These are phyloP conservation scores for Piromyces sp. DNA, from an alignment of 192 early-diverging fungal genomes.

Conservation along the genomic window DNA sequence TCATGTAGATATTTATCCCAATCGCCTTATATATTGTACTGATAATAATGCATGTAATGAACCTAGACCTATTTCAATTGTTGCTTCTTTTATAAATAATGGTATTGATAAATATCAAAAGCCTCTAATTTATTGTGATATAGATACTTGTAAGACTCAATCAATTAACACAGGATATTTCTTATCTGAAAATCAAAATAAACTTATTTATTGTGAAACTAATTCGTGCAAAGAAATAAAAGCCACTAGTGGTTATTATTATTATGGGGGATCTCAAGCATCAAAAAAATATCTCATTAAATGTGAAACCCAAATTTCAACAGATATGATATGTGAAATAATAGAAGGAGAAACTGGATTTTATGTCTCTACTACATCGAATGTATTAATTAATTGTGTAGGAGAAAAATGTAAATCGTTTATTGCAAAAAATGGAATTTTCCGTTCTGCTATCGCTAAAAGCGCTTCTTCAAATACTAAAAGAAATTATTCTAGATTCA, in stretches of 20 bases:
- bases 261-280: not conserved
- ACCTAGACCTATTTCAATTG: not conserved
- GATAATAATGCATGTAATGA: not conserved
- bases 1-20: not conserved
- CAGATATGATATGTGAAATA: not conserved
- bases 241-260: not conserved
- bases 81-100: not conserved
- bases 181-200: not conserved
- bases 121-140: not conserved
- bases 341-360: not conserved
- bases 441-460: not conserved
- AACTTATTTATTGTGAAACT: not conserved
- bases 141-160: not conserved
- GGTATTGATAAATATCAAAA: not conserved
- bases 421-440: not conserved
- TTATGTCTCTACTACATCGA: not conserved
- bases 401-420: not conserved
- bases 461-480: not conserved
- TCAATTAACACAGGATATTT: not conserved
- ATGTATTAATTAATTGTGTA: not conserved
- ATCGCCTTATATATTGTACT: not conserved
- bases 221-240: not conserved
- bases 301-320: not conserved
- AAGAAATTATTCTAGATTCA: not conserved
- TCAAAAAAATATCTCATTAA: not conserved